Conservation (phyloP, 2,329 filamentous ascomycete species). For the Aureobasidium mangrovei region DNA sequence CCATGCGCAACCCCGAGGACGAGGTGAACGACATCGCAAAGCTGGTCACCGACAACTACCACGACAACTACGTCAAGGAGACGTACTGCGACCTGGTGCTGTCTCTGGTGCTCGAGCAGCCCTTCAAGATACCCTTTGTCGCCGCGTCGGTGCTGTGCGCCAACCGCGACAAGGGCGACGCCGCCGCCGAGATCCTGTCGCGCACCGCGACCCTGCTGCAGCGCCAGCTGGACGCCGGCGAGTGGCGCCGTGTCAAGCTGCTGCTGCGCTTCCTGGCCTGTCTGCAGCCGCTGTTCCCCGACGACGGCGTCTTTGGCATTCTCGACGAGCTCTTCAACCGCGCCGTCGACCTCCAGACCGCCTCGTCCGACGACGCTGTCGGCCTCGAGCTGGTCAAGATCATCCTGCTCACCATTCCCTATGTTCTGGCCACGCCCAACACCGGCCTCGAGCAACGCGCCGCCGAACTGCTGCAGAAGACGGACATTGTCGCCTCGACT, state of each 20-base stretch:
- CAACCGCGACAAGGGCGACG: slow-evolving; percentile 68
- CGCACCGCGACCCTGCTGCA: slow-evolving; percentile 56
- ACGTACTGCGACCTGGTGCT: slow-evolving; percentile 65
- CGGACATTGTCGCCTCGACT: slow-evolving; percentile 85
- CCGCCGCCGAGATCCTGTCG: slow-evolving; percentile 61
- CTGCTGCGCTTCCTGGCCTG: slow-evolving; percentile 83
- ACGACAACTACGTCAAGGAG: slow-evolving; percentile 68
- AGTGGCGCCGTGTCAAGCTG: slow-evolving; percentile 88
- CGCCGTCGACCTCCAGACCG: slow-evolving; percentile 87
- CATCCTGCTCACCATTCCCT: slow-evolving; percentile 88
- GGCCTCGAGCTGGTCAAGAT: slow-evolving; percentile 88
- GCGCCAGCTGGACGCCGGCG: slow-evolving; percentile 58
- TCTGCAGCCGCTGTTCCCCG: slow-evolving; percentile 69
- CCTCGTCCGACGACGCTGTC: slow-evolving; percentile 77
- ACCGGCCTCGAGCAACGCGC: slow-evolving; percentile 64
- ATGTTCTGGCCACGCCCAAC: slow-evolving; percentile 63
- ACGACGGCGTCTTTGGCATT: slow-evolving; percentile 75
- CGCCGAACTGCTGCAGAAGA: slow-evolving; percentile 77
- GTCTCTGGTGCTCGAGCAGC: slow-evolving; percentile 81
- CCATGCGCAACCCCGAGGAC: slow-evolving; percentile 67
- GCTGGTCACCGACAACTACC: slow-evolving; percentile 70
- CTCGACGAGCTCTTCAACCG: slow-evolving; percentile 84
- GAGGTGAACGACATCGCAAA: slow-evolving; percentile 68
- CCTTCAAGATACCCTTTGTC: slow-evolving; percentile 93
- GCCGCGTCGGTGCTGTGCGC: slow-evolving; percentile 72